A percentile compares a stretch with the other conserved stretches of the same genome.
These are phyloP conservation scores for Pseudomassariella vexata DNA, from an alignment of 2,329 filamentous ascomycete genomes.

Conservation along the genomic window DNA sequence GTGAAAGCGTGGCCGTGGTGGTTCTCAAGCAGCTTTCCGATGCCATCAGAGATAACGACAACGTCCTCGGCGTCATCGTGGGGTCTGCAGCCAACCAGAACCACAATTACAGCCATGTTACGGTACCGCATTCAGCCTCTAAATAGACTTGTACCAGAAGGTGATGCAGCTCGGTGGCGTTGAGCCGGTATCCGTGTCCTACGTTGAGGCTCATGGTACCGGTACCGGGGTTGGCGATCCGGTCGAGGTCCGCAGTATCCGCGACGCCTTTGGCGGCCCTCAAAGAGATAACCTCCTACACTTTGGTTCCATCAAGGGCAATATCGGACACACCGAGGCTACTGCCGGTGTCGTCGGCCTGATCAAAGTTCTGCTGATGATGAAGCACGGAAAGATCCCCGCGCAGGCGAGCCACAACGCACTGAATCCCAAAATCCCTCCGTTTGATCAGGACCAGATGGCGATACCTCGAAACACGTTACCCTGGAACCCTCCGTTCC, in stretches of 20 bases:
- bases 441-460: not conserved
- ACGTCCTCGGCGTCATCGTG: slow-evolving; percentile 32
- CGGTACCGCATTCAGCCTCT: slow-evolving; percentile 28
- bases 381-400: slow-evolving; percentile 9
- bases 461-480: not conserved
- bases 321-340: slow-evolving; percentile 13
- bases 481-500: not conserved
- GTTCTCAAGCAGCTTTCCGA: slow-evolving; percentile 41
- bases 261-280: slow-evolving; percentile 3
- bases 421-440: slow-evolving; percentile 5
- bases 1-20: slow-evolving; percentile 40
- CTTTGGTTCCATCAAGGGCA: slow-evolving; percentile 22
- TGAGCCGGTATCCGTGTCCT: slow-evolving; percentile 17
- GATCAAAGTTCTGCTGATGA: slow-evolving; percentile 14
- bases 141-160: slow-evolving; percentile 22
- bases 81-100: slow-evolving; percentile 35
- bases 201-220: slow-evolving; percentile 36
- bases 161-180: slow-evolving; percentile 22
- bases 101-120: slow-evolving; percentile 32
- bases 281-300: not conserved
- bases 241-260: slow-evolving; percentile 16
- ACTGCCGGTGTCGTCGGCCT: slow-evolving; percentile 12
- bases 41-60: slow-evolving; percentile 41
- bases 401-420: slow-evolving; percentile 10
- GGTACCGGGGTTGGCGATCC: slow-evolving; percentile 31